These are phyloP conservation scores for Auriculariales sp. DNA, from an alignment of 768 basidiomycete species.

Conservation along the genomic window DNA sequence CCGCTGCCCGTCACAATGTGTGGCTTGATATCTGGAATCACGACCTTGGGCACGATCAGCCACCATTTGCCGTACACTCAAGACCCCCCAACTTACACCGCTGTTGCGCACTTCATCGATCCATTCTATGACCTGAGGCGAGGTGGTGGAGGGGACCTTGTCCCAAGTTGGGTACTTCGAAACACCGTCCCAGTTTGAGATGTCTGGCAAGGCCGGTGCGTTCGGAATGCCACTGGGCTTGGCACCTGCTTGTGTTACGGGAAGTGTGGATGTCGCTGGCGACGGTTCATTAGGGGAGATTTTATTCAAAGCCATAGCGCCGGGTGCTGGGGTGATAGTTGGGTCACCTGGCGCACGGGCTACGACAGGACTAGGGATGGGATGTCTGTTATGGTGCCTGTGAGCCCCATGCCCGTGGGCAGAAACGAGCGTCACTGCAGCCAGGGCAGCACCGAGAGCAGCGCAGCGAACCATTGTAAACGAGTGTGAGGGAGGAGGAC, in stretches of 20 bases:
- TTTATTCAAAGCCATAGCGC: too few species aligned
- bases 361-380: too few species aligned
- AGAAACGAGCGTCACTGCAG: too few species aligned
- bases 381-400: too few species aligned
- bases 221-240: conserved; percentile 33
- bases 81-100: conserved; percentile 39
- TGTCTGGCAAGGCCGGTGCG: conserved; percentile 35
- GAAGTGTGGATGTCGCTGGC: conserved; percentile 34
- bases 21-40: conserved; percentile 45
- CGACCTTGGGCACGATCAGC: conserved; percentile 11
- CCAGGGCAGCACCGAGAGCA: too few species aligned
- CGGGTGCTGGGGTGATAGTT: too few species aligned
- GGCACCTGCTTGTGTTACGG: conserved; percentile 35
- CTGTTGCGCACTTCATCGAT: conserved; percentile 19
- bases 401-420: too few species aligned
- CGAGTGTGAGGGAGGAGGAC: not conserved
- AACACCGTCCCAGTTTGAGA: conserved; percentile 14
- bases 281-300: too few species aligned
- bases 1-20: conserved; percentile 43
- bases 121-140: conserved; percentile 14
- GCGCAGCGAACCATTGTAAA: not conserved
- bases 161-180: conserved; percentile 16
- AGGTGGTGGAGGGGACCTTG: conserved; percentile 10
- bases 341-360: too few species aligned
- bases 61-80: too few species aligned